Evolutionary conservation across 2,329 filamentous ascomycete genomes (phyloP).

Genomic region (Pyrenochaeta sp.): DNA sequence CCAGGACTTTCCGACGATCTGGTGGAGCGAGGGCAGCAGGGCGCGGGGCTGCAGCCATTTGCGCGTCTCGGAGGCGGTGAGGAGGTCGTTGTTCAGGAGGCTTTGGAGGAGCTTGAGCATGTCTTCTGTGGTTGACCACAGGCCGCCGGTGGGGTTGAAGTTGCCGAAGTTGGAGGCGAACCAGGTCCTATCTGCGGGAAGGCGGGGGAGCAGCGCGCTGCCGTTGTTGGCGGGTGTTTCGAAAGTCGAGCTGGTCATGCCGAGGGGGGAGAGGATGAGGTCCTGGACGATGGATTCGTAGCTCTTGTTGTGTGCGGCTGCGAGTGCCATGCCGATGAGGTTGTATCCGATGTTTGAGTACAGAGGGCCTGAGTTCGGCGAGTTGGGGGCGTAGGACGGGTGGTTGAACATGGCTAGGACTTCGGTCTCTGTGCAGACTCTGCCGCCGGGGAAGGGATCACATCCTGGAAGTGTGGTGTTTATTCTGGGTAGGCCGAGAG

Average conservation of each 20-base stretch:
- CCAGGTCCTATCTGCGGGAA: conserved; percentile 22
- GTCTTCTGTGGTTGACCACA: conserved; percentile 36
- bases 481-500: conserved; percentile 24
- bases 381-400: conserved; percentile 21
- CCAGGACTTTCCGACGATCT: conserved; percentile 36
- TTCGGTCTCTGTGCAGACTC: conserved; percentile 23
- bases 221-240: conserved; percentile 13
- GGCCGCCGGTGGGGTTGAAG: conserved; percentile 33
- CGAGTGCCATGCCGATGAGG: conserved; percentile 33
- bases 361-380: conserved; percentile 20
- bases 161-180: conserved; percentile 31
- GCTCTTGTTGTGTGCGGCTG: conserved; percentile 22
- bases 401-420: conserved; percentile 33
- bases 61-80: conserved; percentile 20
- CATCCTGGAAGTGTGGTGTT: conserved; percentile 30
- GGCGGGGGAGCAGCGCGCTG: conserved; percentile 23
- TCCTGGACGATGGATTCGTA: conserved; percentile 28
- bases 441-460: conserved; percentile 28
- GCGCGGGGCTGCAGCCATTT: conserved; percentile 33
- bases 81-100: conserved; percentile 22
- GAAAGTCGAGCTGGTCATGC: conserved; percentile 25
- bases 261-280: conserved; percentile 27
- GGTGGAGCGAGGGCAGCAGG: conserved; percentile 24
- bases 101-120: conserved; percentile 27
- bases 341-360: conserved; percentile 35